These are phyloP conservation scores for Daldinia loculata DNA, from an alignment of 495 filamentous ascomycete genomes.

Conservation along the genomic window DNA sequence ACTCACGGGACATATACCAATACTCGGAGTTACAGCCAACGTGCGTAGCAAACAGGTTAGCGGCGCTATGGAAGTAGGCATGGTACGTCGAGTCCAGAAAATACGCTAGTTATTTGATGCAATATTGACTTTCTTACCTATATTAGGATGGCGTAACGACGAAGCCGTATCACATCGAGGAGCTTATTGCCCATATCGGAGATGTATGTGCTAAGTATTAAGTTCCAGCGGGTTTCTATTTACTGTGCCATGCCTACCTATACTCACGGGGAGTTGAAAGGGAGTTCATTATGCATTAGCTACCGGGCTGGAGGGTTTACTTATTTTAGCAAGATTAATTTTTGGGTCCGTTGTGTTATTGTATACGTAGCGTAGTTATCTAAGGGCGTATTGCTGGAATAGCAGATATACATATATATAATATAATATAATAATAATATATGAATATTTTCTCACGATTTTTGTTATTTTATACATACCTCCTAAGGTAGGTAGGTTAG, in stretches of 20 bases:
- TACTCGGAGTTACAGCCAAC: conserved; percentile 82
- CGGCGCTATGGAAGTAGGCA: conserved; percentile 71
- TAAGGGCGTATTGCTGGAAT: background rate
- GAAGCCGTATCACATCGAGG: conserved; percentile 75
- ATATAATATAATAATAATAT: background rate
- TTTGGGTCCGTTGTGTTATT: no score
- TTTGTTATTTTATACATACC: no score
- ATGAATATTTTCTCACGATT: background rate
- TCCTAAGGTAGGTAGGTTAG: no score
- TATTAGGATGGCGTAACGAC: conserved; percentile 71
- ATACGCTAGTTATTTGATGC: background rate
- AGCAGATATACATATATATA: background rate
- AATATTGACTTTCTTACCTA: background rate
- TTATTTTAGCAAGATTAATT: no score
- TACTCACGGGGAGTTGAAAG: no score
- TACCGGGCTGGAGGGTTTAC: no score
- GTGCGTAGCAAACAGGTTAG: conserved; percentile 72
- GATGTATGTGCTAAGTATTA: conserved; percentile 28
- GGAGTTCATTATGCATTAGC: no score
- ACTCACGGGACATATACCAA: conserved; percentile 65
- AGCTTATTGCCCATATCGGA: conserved; percentile 70
- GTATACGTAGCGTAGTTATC: background rate
- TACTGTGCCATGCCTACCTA: no score
- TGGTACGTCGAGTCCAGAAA: conserved; percentile 54
- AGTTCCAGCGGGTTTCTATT: background rate